These are phyloP conservation scores for Psilocybe subaeruginosa DNA, from an alignment of 768 basidiomycete genomes.

Conservation along the genomic window DNA sequence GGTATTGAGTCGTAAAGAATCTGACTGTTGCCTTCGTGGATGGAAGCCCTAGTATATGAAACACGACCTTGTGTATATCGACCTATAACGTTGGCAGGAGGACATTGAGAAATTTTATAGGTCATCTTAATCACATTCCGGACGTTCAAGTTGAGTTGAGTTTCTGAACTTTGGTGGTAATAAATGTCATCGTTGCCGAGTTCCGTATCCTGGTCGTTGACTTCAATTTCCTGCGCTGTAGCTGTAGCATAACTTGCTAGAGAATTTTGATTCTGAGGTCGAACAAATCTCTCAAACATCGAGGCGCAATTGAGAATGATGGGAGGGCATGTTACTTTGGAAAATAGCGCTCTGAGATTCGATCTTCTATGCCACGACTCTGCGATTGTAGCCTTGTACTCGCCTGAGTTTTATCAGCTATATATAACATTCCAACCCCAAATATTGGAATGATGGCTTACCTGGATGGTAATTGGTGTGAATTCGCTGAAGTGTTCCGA, in stretches of 20 bases:
- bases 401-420: not conserved
- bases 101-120: no score
- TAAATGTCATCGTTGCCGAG: not conserved
- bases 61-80: no score
- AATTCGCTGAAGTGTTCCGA: conserved; percentile 37
- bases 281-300: conserved; percentile 1
- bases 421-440: not conserved
- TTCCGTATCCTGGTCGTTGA: not conserved
- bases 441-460: not conserved
- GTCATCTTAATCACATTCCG: no score
- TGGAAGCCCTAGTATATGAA: no score
- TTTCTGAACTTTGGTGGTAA: no score
- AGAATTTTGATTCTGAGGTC: not conserved
- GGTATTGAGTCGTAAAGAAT: not conserved
- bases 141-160: no score
- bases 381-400: conserved; percentile 14
- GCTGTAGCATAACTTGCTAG: not conserved
- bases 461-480: conserved; percentile 29
- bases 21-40: conserved; percentile 12
- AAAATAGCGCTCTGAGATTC: conserved; percentile 1
- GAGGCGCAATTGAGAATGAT: not conserved
- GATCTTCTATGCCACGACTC: not conserved
- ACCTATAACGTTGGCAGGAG: no score
- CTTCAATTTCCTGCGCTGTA: not conserved
- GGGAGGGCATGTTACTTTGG: not conserved